A percentile compares a stretch with the other conserved stretches of the same genome.
Evolutionary conservation across 495 filamentous ascomycete genomes (phyloP).

Genomic region (Annulohypoxylon moriforme): DNA sequence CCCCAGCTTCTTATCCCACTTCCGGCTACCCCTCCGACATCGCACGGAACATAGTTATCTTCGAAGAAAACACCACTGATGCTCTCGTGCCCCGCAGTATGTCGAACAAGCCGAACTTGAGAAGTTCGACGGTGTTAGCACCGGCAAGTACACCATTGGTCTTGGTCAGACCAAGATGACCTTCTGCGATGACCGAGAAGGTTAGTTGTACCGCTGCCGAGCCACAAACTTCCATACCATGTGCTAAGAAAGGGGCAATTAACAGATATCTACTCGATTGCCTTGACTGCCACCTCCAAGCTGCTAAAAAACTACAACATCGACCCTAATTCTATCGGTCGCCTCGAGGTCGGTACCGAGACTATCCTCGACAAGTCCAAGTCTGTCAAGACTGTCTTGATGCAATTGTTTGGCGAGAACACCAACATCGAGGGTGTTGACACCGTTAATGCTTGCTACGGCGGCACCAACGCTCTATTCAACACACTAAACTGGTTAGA

Average conservation of each 20-base stretch:
- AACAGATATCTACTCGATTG: constrained; percentile 96
- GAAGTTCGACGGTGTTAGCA: constrained; percentile 95
- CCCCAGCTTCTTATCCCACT: background rate
- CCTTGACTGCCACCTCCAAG: constrained; percentile 87
- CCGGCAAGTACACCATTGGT: constrained; percentile 98
- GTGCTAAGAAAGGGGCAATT: constrained; percentile 27
- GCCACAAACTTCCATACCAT: constrained; percentile 6
- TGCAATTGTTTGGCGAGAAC: constrained; percentile 91
- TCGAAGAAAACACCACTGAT: constrained; percentile 32
- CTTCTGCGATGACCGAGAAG: constrained; percentile 99
- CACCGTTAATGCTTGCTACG: constrained; percentile 97
- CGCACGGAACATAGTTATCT: constrained; percentile 5
- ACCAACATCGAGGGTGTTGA: constrained; percentile 97
- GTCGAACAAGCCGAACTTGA: constrained; percentile 96
- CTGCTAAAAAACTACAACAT: constrained; percentile 94
- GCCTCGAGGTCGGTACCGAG: constrained; percentile 97
- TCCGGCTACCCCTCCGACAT: constrained; percentile 18
- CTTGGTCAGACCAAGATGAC: constrained; percentile 99
- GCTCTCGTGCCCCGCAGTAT: constrained; percentile 69
- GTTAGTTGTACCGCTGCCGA: constrained; percentile 63
- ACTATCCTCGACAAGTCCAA: constrained; percentile 99
- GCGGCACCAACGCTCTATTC: constrained; percentile 97
- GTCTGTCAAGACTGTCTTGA: constrained; percentile 99
- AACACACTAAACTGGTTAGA: constrained; percentile 98
- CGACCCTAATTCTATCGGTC: constrained; percentile 88